These are phyloP conservation scores for Colletotrichum agaves DNA, from an alignment of 2,329 filamentous ascomycete species.

Conservation along the genomic window DNA sequence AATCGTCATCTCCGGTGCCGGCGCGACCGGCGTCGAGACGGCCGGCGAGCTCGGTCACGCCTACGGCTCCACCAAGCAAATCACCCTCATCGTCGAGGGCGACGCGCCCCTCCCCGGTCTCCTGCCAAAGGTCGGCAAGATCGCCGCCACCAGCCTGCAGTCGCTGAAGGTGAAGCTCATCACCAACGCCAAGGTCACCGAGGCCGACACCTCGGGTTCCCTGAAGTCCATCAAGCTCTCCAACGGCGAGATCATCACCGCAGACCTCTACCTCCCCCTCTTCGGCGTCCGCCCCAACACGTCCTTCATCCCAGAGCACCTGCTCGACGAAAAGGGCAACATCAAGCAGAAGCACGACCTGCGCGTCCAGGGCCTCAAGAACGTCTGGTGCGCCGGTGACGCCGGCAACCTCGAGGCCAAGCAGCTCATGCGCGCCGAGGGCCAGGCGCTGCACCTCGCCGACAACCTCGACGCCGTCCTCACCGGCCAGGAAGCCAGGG, in stretches of 20 bases:
- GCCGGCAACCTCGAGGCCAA: conserved; percentile 41
- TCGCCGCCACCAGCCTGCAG: conserved; percentile 52
- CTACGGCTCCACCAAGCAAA: conserved; percentile 44
- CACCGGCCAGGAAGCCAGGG: conserved; percentile 28
- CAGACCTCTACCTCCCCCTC: conserved; percentile 46
- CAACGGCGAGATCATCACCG: conserved; percentile 42
- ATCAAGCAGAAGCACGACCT: conserved; percentile 42
- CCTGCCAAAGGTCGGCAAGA: conserved; percentile 49
- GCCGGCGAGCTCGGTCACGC: conserved; percentile 49
- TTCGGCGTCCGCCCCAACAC: conserved; percentile 45
- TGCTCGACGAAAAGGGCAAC: conserved; percentile 41
- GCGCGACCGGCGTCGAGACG: conserved; percentile 51
- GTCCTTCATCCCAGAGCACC: conserved; percentile 41
- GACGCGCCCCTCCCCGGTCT: conserved; percentile 36
- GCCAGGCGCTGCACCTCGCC: conserved; percentile 49
- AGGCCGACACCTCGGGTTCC: conserved; percentile 38
- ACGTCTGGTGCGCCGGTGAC: conserved; percentile 45
- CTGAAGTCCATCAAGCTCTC: conserved; percentile 49
- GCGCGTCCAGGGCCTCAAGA: conserved; percentile 37
- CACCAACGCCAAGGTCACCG: conserved; percentile 51
- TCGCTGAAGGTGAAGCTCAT: conserved; percentile 56
- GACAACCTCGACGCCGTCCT: conserved; percentile 46
- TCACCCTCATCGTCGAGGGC: conserved; percentile 41
- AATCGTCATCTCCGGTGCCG: conserved; percentile 52
- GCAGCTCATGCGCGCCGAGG: conserved; percentile 43